Percentiles rank a stretch among this genome's conserved stretches.
Evolutionary conservation across 768 basidiomycete species (phyloP).

Genomic region (Piloderma croceum): DNA sequence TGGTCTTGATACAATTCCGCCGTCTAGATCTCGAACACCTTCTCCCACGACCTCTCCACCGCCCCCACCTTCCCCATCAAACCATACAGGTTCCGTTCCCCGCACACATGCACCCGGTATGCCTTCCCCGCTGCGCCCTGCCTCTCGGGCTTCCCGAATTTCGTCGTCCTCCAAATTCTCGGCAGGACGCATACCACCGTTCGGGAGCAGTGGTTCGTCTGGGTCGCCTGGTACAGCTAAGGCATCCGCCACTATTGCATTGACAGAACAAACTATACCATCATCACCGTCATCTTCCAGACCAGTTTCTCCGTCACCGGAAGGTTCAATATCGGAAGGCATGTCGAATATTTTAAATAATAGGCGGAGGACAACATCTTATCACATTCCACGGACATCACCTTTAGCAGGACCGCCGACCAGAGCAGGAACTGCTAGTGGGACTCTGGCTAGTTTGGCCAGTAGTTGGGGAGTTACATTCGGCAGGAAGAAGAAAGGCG

Average conservation of each 20-base stretch:
- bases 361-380: conserved; percentile 56
- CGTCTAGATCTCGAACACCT: conserved; percentile 25
- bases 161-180: conserved; percentile 70
- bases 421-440: conserved; percentile 34
- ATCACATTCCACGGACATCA: conserved; percentile 49
- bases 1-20: conserved; percentile 20
- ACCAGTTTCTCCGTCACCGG: conserved; percentile 50
- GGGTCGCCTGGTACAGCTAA: conserved; percentile 42
- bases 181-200: conserved; percentile 51
- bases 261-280: conserved; percentile 49
- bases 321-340: conserved; percentile 58
- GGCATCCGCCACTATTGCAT: conserved; percentile 61
- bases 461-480: conserved; percentile 65
- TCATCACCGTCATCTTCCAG: conserved; percentile 40
- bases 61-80: conserved; percentile 33
- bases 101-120: conserved; percentile 29
- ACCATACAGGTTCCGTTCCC: conserved; percentile 29
- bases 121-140: conserved; percentile 63
- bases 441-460: conserved; percentile 52
- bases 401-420: conserved; percentile 30
- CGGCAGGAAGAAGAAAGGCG: conserved; percentile 45
- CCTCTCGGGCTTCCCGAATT: conserved; percentile 64
- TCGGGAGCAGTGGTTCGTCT: conserved; percentile 44
- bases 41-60: conserved; percentile 34
- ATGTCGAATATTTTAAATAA: conserved; percentile 40